Evolutionary conservation across 768 basidiomycete genomes (phyloP).

Genomic region (Sporobolomyces pararoseus): DNA sequence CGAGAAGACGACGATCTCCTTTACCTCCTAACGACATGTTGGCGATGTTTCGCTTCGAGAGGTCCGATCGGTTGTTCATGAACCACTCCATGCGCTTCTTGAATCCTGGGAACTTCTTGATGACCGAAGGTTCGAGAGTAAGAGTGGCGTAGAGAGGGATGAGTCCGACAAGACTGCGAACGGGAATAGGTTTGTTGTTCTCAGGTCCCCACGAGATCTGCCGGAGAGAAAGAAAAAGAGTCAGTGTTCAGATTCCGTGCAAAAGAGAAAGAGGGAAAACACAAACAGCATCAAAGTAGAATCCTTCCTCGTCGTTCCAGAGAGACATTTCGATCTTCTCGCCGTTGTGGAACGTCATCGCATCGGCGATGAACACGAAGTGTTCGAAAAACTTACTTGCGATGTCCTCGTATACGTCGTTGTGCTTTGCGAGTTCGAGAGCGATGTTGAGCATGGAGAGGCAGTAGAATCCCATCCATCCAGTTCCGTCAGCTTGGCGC

Average conservation of each 20-base stretch:
- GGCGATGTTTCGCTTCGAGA: constrained; percentile 87
- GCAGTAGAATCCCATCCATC: constrained; percentile 99
- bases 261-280: not conserved
- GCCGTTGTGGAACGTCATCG: constrained; percentile 80
- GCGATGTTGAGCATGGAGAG: constrained; percentile 98
- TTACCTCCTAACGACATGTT: constrained; percentile 83
- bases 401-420: constrained; percentile 95
- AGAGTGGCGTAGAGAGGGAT: constrained; percentile 94
- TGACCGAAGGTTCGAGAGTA: constrained; percentile 79
- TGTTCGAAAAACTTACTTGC: constrained; percentile 95
- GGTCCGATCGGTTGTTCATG: constrained; percentile 81
- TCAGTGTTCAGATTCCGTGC: not conserved
- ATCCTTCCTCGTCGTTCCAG: constrained; percentile 95
- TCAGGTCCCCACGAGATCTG: constrained; percentile 49
- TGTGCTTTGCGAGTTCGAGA: constrained; percentile 94
- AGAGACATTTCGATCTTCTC: constrained; percentile 75
- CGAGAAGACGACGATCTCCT: constrained; percentile 80
- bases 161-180: constrained; percentile 92
- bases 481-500: constrained; percentile 96
- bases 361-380: constrained; percentile 96
- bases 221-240: not conserved
- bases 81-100: constrained; percentile 99
- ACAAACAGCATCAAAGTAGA: constrained; percentile 85
- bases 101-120: constrained; percentile 93
- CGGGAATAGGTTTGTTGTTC: constrained; percentile 80